Evolutionary conservation across 257 asterid genomes (phyloP).

Genomic region (Solanum clarkiae): DNA sequence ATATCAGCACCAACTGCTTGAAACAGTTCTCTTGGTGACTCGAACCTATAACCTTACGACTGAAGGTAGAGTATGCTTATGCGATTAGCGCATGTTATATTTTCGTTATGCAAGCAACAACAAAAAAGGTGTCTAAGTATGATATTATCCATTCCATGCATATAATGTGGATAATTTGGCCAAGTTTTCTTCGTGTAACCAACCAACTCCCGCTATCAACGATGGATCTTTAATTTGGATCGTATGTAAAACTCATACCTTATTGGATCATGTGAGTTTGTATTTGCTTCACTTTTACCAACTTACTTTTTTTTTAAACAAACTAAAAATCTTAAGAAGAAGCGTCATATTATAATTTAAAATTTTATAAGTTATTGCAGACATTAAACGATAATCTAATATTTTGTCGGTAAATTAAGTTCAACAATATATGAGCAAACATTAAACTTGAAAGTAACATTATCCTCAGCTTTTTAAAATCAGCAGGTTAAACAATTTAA

Average conservation of each 20-base stretch:
- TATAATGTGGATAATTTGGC: no score
- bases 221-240: neutral
- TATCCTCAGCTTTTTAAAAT: neutral
- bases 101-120: neutral
- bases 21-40: neutral
- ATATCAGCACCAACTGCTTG: neutral
- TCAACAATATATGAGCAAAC: neutral
- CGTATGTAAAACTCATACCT: neutral
- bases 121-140: neutral
- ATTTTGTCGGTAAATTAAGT: neutral
- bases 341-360: neutral
- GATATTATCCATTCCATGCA: neutral
- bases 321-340: neutral
- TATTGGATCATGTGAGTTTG: neutral
- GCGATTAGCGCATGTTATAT: neutral
- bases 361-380: neutral
- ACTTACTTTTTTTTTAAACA: neutral
- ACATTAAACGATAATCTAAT: neutral
- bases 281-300: neutral
- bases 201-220: neutral
- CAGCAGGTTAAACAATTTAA: no score
- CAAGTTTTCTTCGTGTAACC: neutral
- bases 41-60: neutral
- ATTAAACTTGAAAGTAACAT: neutral
- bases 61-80: neutral